A percentile compares a stretch with the other conserved stretches of the same genome.
Evolutionary conservation across 2,329 filamentous ascomycete genomes (phyloP).

Genomic region (Pseudocercospora crystallina): DNA sequence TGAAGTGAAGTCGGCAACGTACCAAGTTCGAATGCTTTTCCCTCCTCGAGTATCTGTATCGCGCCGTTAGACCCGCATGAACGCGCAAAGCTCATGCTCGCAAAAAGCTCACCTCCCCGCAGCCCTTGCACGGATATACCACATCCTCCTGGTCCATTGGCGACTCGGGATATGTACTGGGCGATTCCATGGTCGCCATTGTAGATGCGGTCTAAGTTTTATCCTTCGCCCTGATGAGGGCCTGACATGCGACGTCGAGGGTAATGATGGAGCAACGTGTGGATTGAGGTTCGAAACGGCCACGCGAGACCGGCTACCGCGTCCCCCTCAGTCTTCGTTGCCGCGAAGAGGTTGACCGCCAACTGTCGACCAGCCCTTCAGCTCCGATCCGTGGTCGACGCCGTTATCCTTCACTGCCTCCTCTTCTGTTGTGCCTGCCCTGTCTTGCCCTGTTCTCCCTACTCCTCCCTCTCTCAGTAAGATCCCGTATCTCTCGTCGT

Average conservation of each 20-base stretch:
- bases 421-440: not conserved
- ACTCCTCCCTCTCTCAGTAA: not conserved
- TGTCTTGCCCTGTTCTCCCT: not conserved
- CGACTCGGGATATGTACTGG: slow-evolving; percentile 63
- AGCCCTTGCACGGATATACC: slow-evolving; percentile 84
- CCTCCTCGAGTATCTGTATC: slow-evolving; percentile 87
- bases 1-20: slow-evolving; percentile 25
- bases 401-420: no score
- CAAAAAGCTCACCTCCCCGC: slow-evolving; percentile 68
- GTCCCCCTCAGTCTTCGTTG: no score
- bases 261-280: not conserved
- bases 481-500: no score
- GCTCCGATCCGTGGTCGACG: no score
- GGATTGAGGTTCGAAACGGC: not conserved
- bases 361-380: no score
- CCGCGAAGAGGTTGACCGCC: no score
- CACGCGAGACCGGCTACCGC: not conserved
- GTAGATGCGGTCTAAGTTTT: slow-evolving; percentile 3
- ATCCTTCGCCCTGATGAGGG: slow-evolving; percentile 11
- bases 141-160: slow-evolving; percentile 77
- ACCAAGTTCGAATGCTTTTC: slow-evolving; percentile 98
- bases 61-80: slow-evolving; percentile 9
- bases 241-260: slow-evolving; percentile 8
- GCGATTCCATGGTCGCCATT: slow-evolving; percentile 46
- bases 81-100: no score